phyloP scores from a whole-genome alignment of 768 basidiomycete genomes.

The Galerina marginata region DNA sequence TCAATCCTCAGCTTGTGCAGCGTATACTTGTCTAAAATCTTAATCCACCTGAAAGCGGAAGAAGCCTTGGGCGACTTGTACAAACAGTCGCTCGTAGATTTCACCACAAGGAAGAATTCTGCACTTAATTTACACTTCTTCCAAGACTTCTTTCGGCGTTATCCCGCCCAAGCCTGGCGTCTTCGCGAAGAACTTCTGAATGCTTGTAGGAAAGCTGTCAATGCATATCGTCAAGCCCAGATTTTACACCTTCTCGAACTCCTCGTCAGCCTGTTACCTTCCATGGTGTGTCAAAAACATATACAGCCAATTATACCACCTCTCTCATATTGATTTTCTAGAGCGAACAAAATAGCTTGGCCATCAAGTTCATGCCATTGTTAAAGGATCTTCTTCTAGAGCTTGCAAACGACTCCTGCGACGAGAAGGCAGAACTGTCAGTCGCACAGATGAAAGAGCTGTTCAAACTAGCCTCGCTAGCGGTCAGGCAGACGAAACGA shows the following conservation, averaged over 20 bases:
- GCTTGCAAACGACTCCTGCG: slow-evolving; percentile 53
- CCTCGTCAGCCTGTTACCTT: slow-evolving; percentile 60
- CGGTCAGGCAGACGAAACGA: slow-evolving; percentile 69
- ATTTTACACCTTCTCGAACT: slow-evolving; percentile 73
- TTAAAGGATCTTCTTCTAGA: slow-evolving; percentile 57
- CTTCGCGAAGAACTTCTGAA: slow-evolving; percentile 66
- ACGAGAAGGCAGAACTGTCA: slow-evolving; percentile 51
- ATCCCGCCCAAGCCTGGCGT: slow-evolving; percentile 67
- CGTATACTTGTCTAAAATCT: slow-evolving; percentile 67
- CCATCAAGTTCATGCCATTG: slow-evolving; percentile 52
- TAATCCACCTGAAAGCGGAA: slow-evolving; percentile 47
- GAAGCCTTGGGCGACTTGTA: slow-evolving; percentile 60
- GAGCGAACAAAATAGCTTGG: slow-evolving; percentile 40
- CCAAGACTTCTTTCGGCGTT: slow-evolving; percentile 74
- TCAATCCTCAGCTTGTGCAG: slow-evolving; percentile 70
- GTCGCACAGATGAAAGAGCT: slow-evolving; percentile 79
- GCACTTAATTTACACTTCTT: slow-evolving; percentile 76
- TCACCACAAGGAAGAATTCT: slow-evolving; percentile 81
- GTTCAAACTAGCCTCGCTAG: slow-evolving; percentile 68
- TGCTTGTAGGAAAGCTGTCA: slow-evolving; percentile 64
- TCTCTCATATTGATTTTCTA: background rate
- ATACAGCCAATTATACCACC: background rate
- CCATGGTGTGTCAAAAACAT: slow-evolving; percentile 42
- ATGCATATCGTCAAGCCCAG: slow-evolving; percentile 78
- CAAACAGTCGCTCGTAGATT: slow-evolving; percentile 71